phyloP scores from a whole-genome alignment of 805 yeast genomes.

The Metschnikowia hibisci region DNA sequence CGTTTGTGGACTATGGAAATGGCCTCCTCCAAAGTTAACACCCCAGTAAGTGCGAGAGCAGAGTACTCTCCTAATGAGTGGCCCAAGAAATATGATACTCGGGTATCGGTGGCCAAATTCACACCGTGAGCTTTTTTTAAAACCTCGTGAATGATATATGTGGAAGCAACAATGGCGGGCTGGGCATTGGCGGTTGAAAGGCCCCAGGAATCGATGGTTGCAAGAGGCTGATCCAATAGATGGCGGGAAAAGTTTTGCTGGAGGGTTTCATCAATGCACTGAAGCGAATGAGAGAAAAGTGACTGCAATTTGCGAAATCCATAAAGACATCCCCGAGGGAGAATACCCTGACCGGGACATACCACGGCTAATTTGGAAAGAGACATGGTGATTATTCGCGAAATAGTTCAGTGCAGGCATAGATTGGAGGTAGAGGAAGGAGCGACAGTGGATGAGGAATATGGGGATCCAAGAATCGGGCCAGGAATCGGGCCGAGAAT shows the following conservation, averaged over 20 bases:
- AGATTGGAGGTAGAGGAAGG: too few relatives aligned
- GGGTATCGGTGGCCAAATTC: slow-evolving; percentile 17
- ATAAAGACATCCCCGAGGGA: slow-evolving; percentile 15
- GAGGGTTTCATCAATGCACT: slow-evolving; percentile 14
- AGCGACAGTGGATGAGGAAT: too few relatives aligned
- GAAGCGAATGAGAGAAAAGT: slow-evolving; percentile 11
- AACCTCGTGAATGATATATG: slow-evolving; percentile 17
- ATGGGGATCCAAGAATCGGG: too few relatives aligned
- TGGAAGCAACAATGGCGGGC: slow-evolving; percentile 48
- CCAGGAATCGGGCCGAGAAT: too few relatives aligned
- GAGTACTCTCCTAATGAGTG: slow-evolving; percentile 20
- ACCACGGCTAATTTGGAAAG: slow-evolving; percentile 13
- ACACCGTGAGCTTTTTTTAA: slow-evolving; percentile 10
- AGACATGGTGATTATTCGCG: background rate
- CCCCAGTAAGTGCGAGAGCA: slow-evolving; percentile 16
- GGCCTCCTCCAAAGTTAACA: slow-evolving; percentile 13
- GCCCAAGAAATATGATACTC: slow-evolving; percentile 12
- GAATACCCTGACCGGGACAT: slow-evolving; percentile 20
- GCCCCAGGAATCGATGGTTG: slow-evolving; percentile 14
- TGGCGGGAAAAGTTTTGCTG: slow-evolving; percentile 9
- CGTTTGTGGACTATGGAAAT: slow-evolving; percentile 16
- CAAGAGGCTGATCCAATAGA: slow-evolving; percentile 11
- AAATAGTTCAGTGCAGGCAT: too few relatives aligned
- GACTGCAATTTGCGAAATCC: slow-evolving; percentile 8
- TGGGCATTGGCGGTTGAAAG: slow-evolving; percentile 41